A percentile compares a stretch with the other conserved stretches of the same genome.
These are phyloP conservation scores for Tricholoma furcatifolium DNA, from an alignment of 768 basidiomycete genomes.

Conservation along the genomic window DNA sequence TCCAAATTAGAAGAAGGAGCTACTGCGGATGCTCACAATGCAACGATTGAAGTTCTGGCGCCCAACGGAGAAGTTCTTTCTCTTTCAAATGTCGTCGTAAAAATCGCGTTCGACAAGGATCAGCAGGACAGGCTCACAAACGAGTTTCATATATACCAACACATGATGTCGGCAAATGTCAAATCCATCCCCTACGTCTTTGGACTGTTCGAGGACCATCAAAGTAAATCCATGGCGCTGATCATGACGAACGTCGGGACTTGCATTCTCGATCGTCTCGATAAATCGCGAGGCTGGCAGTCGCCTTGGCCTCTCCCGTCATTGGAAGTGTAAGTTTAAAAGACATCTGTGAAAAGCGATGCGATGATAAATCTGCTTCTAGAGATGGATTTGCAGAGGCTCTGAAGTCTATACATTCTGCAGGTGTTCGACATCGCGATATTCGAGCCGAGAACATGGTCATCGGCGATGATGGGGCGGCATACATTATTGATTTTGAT, in stretches of 20 bases:
- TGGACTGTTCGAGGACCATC: not conserved
- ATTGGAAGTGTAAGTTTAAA: not conserved
- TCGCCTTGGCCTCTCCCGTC: not conserved
- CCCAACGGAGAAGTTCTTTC: not conserved
- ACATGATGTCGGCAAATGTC: not conserved
- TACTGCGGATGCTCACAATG: not conserved
- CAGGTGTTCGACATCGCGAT: slow-evolving; percentile 22
- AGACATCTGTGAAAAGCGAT: no score
- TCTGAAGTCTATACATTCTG: slow-evolving; percentile 20
- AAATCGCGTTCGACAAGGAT: not conserved
- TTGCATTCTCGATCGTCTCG: not conserved
- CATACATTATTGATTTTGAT: slow-evolving; percentile 25
- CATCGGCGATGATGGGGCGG: slow-evolving; percentile 13
- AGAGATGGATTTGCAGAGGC: slow-evolving; percentile 3
- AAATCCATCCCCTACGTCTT: not conserved
- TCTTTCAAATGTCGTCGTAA: not conserved
- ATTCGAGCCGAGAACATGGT: slow-evolving; percentile 21
- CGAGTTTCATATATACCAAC: not conserved
- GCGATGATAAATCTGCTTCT: no score
- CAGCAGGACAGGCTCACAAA: slow-evolving; percentile 2
- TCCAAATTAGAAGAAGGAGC: not conserved
- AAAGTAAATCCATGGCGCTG: not conserved
- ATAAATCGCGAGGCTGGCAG: not conserved
- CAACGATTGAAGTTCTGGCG: not conserved
- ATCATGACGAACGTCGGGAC: not conserved